Base-by-base conservation (phyloP, 345 rosid genomes). In the Eucalyptus erythrocorys region DNA sequence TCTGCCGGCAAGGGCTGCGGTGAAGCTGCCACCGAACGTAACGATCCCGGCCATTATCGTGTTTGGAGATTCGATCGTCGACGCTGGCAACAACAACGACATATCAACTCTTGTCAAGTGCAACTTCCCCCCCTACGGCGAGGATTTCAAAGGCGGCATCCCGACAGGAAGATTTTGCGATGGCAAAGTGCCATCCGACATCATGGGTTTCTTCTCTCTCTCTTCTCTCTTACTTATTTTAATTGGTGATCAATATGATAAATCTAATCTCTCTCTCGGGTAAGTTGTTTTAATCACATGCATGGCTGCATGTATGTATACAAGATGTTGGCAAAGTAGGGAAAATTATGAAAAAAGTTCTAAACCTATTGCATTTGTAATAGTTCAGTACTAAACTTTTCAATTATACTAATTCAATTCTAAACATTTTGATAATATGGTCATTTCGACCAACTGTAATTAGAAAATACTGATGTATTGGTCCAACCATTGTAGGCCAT, bases 1-100 rank as follows among this genome's bases (percentile, higher is more conserved):
- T 68, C 43, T 15, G 32, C 42, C 59, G 34, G 85, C 66, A 22
- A 27, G 66, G 17, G 90, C 89, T 2, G 32, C 2, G 80, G 88
- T 89, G 80, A 87, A 57, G 86, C 85, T 89, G 86, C 91, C 89
- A 4, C 71, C 79, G 5, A 95, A 94, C 48, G 50, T 22, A 34
- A 92, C 92, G 4, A 4, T 97, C 32, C 94, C 98, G 5, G 98
- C 96, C 8, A 4, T 97, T 10, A 59, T 94, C 42, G 96, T 91
- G 86, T 97, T 97, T 27, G 99, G 98, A 26, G 99, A 96, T 87
- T 97, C 99, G 32, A 96, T 97, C 10, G 95, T 95, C 2, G 99
- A 95, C 89, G 88, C 99, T 2, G 98, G 99, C 37, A 97, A 96
- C 90, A 97, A 97, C 91, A 96, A 97, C 89, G 50, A 92, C 48